Percentiles rank a stretch among this genome's conserved stretches.
Evolutionary conservation across 2,329 filamentous ascomycete genomes (phyloP).

Genomic region (Colletotrichum tamarilloi): DNA sequence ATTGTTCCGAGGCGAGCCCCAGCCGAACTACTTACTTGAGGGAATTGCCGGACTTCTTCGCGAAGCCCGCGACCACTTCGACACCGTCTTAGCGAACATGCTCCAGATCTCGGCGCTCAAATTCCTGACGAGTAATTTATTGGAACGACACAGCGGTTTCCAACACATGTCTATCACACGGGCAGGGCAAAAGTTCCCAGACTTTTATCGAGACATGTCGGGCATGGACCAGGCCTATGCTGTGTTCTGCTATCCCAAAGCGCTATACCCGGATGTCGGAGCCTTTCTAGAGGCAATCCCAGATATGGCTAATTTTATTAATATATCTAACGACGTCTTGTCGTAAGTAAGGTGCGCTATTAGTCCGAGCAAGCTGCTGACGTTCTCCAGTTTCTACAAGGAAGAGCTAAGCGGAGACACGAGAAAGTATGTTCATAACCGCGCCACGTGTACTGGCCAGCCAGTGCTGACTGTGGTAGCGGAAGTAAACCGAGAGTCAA

Average conservation of each 20-base stretch:
- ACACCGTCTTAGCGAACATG: constrained; percentile 35
- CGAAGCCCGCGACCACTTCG: constrained; percentile 37
- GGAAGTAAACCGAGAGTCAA: constrained; percentile 31
- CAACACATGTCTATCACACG: constrained; percentile 32
- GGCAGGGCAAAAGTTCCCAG: constrained; percentile 35
- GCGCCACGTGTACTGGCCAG: constrained; percentile 21
- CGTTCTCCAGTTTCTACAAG: constrained; percentile 37
- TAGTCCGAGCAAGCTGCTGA: neutral
- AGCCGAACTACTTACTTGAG: constrained; percentile 37
- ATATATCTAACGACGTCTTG: constrained; percentile 39
- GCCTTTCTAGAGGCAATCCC: constrained; percentile 38
- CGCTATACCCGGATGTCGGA: constrained; percentile 34
- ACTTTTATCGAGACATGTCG: constrained; percentile 38
- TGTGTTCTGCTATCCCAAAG: constrained; percentile 39
- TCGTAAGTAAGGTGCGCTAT: constrained; percentile 32
- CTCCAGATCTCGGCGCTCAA: constrained; percentile 38
- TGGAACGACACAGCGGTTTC: constrained; percentile 38
- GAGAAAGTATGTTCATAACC: constrained; percentile 38
- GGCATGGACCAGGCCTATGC: constrained; percentile 38
- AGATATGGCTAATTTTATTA: constrained; percentile 38
- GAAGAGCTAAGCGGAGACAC: constrained; percentile 36
- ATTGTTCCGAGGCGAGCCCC: constrained; percentile 36
- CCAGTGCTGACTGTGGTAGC: constrained; percentile 22
- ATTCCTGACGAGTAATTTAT: constrained; percentile 38
- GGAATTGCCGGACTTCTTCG: constrained; percentile 33